Conservation (phyloP, 257 asterid genomes). For the Henckelia pumila region DNA sequence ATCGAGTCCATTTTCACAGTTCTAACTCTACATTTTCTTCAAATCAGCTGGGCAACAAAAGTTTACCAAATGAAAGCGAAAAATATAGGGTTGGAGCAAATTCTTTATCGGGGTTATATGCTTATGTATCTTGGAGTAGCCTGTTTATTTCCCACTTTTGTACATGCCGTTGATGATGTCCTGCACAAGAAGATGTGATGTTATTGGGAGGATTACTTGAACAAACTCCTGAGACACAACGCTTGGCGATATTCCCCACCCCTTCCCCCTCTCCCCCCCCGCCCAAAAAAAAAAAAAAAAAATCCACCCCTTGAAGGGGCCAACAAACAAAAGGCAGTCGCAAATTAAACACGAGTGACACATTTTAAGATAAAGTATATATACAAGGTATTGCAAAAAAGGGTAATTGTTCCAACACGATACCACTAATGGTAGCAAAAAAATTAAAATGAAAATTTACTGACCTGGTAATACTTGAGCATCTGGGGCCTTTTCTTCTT, state of each 20-base stretch:
- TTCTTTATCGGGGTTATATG: not conserved
- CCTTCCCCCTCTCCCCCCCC: too few relatives aligned
- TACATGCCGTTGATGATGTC: conserved; percentile 63
- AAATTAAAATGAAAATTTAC: conserved; percentile 3
- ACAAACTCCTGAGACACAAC: not conserved
- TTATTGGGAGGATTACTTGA: not conserved
- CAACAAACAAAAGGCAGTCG: not conserved
- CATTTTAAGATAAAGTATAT: not conserved
- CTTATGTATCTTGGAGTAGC: not conserved
- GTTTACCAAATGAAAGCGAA: not conserved
- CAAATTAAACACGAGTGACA: not conserved
- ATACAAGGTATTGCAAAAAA: not conserved
- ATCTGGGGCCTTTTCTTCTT: conserved; percentile 93
- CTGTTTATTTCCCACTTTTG: conserved; percentile 55
- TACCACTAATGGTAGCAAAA: too few relatives aligned
- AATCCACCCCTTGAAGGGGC: not conserved
- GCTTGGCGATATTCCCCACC: too few relatives aligned
- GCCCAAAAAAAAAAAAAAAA: too few relatives aligned
- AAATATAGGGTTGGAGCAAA: not conserved
- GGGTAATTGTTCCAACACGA: too few relatives aligned
- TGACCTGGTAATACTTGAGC: conserved; percentile 84
- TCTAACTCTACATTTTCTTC: not conserved
- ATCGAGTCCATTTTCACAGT: conserved; percentile 25
- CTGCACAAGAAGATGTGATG: conserved; percentile 39
- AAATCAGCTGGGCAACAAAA: not conserved